Evolutionary conservation across 2,329 filamentous ascomycete genomes (phyloP), one percentile per base, ranked within the genome.

Genomic region (Didymella keratinophila): DNA sequence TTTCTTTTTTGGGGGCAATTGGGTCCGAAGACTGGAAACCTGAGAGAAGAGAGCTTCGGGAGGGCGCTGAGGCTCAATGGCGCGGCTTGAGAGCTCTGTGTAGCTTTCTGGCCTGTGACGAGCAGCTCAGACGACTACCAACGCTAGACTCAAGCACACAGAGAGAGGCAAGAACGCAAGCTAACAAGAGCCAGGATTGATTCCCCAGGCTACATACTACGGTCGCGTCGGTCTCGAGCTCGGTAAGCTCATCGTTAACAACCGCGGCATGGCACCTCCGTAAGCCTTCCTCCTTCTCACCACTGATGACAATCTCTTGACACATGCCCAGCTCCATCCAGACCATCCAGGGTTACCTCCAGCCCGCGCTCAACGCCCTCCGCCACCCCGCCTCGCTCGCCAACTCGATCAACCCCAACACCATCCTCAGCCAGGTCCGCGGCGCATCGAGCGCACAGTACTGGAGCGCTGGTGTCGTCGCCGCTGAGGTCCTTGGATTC

Each of bases 221-320:
- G 88, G 89, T 74, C 91, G 88, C 78, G 94, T 98, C 76, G 90
- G 85, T 71, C 82, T 93, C 66, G 95, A 99, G 84, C 84, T 98
- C 61, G 86, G 86, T 77, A 96, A 91, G 86, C 85, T 97, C 69
- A 87, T 98, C 68, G 92, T 93, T 83, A 87, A 87, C 72, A 89
- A 88, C 78, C 93, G 94, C 81, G 91, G 90, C 83, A 97, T 99
- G 93, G 83, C 85, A 76, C 93, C 92, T 81, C 95, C 95, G 95
- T 99, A 90, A 88, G 93, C 23, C 34, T 27, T 23, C 27, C 28
- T n/a, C 16, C 25, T 8, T 11, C 18, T 9, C 20, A 20, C 9
- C 14, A 20, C 9, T 9, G 27, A 16, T 34, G 7, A 7, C 48
- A 36, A 47, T 34, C 37, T 32, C 56, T 63, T 75, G 48, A 73